Evolutionary conservation across 768 basidiomycete genomes (phyloP).

Genomic region (Termitomyces sp.): DNA sequence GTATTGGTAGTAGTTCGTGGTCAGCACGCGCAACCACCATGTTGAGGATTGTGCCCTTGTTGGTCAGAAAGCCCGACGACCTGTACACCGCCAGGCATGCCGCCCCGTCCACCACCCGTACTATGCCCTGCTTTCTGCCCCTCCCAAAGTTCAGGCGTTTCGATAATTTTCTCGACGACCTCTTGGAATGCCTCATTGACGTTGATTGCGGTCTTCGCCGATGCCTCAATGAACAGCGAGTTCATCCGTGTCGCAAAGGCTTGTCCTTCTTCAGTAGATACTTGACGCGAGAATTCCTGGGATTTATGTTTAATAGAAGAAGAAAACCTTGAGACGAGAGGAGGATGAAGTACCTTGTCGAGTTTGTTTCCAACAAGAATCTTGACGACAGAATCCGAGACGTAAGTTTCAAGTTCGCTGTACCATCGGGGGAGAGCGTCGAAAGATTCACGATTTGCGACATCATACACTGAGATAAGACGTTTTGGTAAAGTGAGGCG

Average conservation of each 20-base stretch:
- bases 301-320: not conserved
- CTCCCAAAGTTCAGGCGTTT: conserved; percentile 80
- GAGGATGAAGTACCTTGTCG: conserved; percentile 61
- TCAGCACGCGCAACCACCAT: conserved; percentile 26
- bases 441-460: conserved; percentile 87
- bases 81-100: conserved; percentile 47
- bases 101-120: conserved; percentile 36
- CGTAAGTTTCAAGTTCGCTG: conserved; percentile 90
- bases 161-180: conserved; percentile 77
- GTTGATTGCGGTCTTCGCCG: conserved; percentile 85
- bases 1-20: not conserved
- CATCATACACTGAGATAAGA: conserved; percentile 78
- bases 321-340: not conserved
- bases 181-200: conserved; percentile 71
- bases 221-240: conserved; percentile 86
- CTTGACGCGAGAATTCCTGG: conserved; percentile 88
- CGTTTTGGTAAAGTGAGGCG: not conserved
- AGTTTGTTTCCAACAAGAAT: conserved; percentile 95
- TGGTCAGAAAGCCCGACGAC: conserved; percentile 31
- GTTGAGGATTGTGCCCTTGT: conserved; percentile 7
- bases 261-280: conserved; percentile 70
- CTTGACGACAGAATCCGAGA: conserved; percentile 80
- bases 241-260: conserved; percentile 79
- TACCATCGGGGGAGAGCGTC: conserved; percentile 94
- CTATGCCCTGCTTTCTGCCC: conserved; percentile 19